These are phyloP conservation scores for Colletotrichum eleusines DNA, from an alignment of 2,329 filamentous ascomycete species.

Conservation along the genomic window DNA sequence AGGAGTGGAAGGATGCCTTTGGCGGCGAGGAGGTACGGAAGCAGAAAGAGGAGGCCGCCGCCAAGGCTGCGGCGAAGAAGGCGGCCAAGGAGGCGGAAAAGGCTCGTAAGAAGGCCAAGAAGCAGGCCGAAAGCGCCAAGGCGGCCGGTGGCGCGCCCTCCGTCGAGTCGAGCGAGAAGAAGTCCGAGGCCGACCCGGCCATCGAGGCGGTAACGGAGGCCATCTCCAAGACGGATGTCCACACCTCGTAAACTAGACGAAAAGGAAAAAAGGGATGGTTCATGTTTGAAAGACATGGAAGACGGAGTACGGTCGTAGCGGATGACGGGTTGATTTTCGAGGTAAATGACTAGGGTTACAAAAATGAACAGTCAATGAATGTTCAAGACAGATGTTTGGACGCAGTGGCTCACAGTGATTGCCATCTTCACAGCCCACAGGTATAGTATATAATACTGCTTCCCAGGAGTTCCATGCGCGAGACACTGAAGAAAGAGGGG, in stretches of 20 bases:
- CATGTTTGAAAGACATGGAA: slow-evolving; percentile 19
- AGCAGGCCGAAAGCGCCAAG: slow-evolving; percentile 45
- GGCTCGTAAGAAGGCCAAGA: slow-evolving; percentile 60
- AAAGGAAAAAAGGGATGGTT: background rate
- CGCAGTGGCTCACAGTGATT: too few relatives aligned
- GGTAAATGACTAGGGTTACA: background rate
- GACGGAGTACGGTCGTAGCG: slow-evolving; percentile 1
- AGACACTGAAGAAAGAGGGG: background rate
- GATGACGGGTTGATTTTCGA: slow-evolving; percentile 11
- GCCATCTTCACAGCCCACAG: too few relatives aligned
- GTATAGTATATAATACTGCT: background rate
- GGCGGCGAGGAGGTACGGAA: slow-evolving; percentile 75
- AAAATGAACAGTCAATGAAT: background rate
- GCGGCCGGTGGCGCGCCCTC: slow-evolving; percentile 9
- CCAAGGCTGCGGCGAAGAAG: slow-evolving; percentile 65
- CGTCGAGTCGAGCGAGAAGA: slow-evolving; percentile 46
- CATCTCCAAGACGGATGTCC: slow-evolving; percentile 46
- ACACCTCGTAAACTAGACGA: slow-evolving; percentile 41
- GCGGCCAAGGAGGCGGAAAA: slow-evolving; percentile 63
- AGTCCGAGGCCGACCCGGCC: slow-evolving; percentile 44
- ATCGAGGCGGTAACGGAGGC: slow-evolving; percentile 46
- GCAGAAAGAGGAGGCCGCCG: slow-evolving; percentile 71
- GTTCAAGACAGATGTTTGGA: background rate
- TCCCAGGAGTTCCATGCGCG: background rate
- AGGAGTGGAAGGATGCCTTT: slow-evolving; percentile 85